phyloP scores from a whole-genome alignment of 1,284 basidiomycete genomes.

The Polyporus tsugae region DNA sequence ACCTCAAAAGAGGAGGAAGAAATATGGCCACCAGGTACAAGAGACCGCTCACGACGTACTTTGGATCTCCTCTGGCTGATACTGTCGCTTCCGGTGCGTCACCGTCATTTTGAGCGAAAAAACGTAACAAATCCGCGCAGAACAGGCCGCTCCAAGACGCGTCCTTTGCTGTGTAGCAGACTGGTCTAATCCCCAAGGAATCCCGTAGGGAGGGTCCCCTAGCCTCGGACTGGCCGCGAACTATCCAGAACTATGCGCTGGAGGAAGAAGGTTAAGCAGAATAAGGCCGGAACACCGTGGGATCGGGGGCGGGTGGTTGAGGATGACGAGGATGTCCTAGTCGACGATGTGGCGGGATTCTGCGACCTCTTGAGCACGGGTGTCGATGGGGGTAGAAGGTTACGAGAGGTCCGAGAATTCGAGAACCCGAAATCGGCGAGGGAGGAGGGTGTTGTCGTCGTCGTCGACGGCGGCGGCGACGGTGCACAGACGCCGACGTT shows the following conservation, averaged over 20 bases:
- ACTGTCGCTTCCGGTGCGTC: slow-evolving; percentile 77
- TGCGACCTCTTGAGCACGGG: not conserved
- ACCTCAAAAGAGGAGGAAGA: slow-evolving; percentile 33
- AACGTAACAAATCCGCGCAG: slow-evolving; percentile 22
- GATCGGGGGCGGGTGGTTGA: slow-evolving; percentile 6
- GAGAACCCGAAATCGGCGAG: slow-evolving; percentile 8
- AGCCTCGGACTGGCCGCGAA: slow-evolving; percentile 5
- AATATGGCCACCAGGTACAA: slow-evolving; percentile 38
- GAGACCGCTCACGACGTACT: slow-evolving; percentile 53
- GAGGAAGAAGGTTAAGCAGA: not conserved
- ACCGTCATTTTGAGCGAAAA: slow-evolving; percentile 64
- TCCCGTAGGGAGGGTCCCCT: slow-evolving; percentile 20
- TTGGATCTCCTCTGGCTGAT: slow-evolving; percentile 78
- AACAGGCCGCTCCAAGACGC: slow-evolving; percentile 13
- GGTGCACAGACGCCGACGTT: slow-evolving; percentile 29
- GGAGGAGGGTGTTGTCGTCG: slow-evolving; percentile 36
- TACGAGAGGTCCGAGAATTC: slow-evolving; percentile 11
- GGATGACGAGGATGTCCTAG: slow-evolving; percentile 3
- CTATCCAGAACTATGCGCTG: slow-evolving; percentile 9
- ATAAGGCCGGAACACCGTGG: not conserved
- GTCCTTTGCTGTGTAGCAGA: slow-evolving; percentile 13
- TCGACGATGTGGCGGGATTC: slow-evolving; percentile 6
- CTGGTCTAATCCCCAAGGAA: slow-evolving; percentile 11
- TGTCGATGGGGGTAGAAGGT: not conserved
- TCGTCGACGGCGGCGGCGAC: slow-evolving; percentile 39